phyloP scores from a whole-genome alignment of 176 grass and related monocot genomes.

The Coix lacrymajobi region DNA sequence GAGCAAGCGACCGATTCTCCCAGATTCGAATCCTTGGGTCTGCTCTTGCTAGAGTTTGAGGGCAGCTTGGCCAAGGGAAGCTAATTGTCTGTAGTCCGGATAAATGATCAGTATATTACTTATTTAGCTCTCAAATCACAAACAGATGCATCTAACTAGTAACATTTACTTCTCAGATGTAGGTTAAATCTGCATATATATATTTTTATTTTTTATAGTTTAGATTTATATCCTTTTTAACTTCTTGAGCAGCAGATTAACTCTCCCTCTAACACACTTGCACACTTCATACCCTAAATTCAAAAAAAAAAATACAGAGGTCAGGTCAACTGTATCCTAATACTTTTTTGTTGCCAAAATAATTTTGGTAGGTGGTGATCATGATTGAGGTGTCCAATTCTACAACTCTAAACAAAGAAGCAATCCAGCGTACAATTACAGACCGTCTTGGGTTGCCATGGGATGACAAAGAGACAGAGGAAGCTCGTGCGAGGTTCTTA shows the following conservation, averaged over 20 bases:
- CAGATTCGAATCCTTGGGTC: background rate
- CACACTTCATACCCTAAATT: background rate
- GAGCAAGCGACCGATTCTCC: too few species aligned
- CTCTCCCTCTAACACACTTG: background rate
- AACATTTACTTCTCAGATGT: background rate
- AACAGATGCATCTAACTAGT: background rate
- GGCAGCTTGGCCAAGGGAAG: too few species aligned
- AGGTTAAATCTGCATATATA: background rate
- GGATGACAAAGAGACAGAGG: conserved; percentile 24
- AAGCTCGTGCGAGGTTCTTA: conserved; percentile 35
- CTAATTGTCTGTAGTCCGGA: background rate
- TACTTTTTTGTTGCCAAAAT: background rate
- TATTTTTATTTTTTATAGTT: background rate
- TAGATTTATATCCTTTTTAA: background rate
- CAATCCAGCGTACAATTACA: conserved; percentile 37
- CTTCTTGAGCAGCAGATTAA: background rate
- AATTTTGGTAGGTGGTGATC: conserved; percentile 46
- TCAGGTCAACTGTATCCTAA: background rate
- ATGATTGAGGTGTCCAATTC: conserved; percentile 54
- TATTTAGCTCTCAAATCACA: background rate
- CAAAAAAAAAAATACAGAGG: background rate
- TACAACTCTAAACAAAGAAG: conserved; percentile 19
- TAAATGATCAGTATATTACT: background rate
- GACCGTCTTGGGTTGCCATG: conserved; percentile 45
- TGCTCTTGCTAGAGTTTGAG: too few species aligned